These are phyloP conservation scores for Phialocephala subalpina DNA, from an alignment of 2,329 filamentous ascomycete genomes.

Conservation along the genomic window DNA sequence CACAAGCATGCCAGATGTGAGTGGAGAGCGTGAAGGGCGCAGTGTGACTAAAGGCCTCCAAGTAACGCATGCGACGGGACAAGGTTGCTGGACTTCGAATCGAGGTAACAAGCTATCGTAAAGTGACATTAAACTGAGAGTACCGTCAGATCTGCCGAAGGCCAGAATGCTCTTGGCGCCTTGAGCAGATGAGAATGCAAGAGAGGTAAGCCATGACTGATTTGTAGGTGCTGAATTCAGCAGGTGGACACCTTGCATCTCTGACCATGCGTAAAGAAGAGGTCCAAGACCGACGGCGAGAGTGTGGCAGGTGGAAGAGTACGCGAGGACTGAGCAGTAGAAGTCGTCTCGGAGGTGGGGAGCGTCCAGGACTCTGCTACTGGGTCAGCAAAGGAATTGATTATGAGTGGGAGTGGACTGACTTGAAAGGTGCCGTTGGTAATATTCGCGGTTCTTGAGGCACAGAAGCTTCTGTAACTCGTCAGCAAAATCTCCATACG, in stretches of 20 bases:
- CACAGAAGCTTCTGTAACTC: slow-evolving; percentile 36
- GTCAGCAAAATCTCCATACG: slow-evolving; percentile 16
- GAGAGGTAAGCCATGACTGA: slow-evolving; percentile 74
- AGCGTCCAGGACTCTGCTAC: slow-evolving; percentile 80
- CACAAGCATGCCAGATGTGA: slow-evolving; percentile 56
- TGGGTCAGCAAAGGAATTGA: slow-evolving; percentile 42
- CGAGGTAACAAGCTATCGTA: slow-evolving; percentile 71
- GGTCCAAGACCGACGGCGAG: slow-evolving; percentile 85
- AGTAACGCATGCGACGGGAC: slow-evolving; percentile 78
- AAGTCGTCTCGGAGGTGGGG: slow-evolving; percentile 92
- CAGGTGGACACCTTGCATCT: slow-evolving; percentile 70
- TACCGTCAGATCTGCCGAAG: slow-evolving; percentile 80
- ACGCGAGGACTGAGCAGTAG: slow-evolving; percentile 91
- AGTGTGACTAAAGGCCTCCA: slow-evolving; percentile 74
- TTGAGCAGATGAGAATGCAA: slow-evolving; percentile 86
- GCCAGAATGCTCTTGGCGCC: slow-evolving; percentile 85
- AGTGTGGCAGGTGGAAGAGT: slow-evolving; percentile 76
- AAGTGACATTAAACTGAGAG: slow-evolving; percentile 80
- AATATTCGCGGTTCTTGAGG: slow-evolving; percentile 54
- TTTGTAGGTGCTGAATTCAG: slow-evolving; percentile 57
- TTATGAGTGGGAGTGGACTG: neutral
- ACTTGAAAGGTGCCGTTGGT: slow-evolving; percentile 77
- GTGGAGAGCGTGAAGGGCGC: slow-evolving; percentile 59
- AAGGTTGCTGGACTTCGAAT: slow-evolving; percentile 77
- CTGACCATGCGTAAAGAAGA: slow-evolving; percentile 89